Percentiles rank a stretch among this genome's conserved stretches.
Conservation (phyloP, 768 basidiomycete species). For the Pleurotus tuber-regium region DNA sequence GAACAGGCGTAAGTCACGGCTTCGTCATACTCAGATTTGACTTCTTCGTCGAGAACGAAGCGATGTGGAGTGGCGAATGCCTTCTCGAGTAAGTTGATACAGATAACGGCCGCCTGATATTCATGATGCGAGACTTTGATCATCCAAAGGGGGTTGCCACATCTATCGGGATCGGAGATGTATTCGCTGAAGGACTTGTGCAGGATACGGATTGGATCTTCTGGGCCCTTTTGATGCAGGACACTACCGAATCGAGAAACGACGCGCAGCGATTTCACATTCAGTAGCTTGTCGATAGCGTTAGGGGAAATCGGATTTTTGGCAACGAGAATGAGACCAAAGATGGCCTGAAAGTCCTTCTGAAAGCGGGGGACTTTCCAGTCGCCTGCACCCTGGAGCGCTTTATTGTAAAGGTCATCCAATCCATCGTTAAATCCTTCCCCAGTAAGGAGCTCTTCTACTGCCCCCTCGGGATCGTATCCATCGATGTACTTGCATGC, state of each 20-base stretch:
- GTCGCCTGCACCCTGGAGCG: slow-evolving; percentile 1
- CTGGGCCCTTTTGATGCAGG: not conserved
- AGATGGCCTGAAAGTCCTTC: slow-evolving; percentile 6
- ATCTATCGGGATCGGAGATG: slow-evolving; percentile 7
- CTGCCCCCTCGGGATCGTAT: slow-evolving; percentile 9
- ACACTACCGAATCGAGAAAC: slow-evolving; percentile 1
- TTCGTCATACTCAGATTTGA: slow-evolving; percentile 1
- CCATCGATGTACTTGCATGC: slow-evolving; percentile 19
- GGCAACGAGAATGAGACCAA: slow-evolving; percentile 2
- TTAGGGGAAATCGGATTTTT: not conserved
- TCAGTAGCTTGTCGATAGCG: slow-evolving; percentile 3
- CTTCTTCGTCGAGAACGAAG: not conserved
- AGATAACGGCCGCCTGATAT: slow-evolving; percentile 1
- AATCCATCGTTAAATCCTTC: slow-evolving; percentile 9
- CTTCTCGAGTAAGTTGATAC: not conserved
- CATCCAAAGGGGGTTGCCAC: slow-evolving; percentile 2
- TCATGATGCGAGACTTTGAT: slow-evolving; percentile 8
- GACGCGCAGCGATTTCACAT: not conserved
- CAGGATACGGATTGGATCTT: slow-evolving; percentile 7
- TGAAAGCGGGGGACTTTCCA: slow-evolving; percentile 3
- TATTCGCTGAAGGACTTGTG: slow-evolving; percentile 14
- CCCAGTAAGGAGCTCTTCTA: slow-evolving; percentile 1
- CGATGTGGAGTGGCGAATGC: not conserved
- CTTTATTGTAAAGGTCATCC: slow-evolving; percentile 9
- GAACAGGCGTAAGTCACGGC: slow-evolving; percentile 7